These are phyloP conservation scores for Colletotrichum paranaense DNA, from an alignment of 2,329 filamentous ascomycete species.

Conservation along the genomic window DNA sequence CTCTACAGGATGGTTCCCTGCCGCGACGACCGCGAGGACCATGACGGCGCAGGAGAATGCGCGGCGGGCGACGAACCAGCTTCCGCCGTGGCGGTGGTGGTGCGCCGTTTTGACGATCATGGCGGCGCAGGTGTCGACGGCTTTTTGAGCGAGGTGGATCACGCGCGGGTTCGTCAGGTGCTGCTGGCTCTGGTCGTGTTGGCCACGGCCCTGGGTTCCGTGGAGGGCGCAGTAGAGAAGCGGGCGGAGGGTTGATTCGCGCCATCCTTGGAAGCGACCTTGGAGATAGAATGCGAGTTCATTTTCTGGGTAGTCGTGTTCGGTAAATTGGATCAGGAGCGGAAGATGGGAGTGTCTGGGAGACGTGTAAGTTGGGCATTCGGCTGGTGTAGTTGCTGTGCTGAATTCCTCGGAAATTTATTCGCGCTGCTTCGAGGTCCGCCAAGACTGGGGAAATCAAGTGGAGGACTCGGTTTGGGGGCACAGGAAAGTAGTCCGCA, in stretches of 20 bases:
- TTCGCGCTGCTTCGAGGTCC: neutral
- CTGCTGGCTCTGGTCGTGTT: neutral
- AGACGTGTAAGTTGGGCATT: neutral
- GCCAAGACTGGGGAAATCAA: neutral
- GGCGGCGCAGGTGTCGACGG: conserved; percentile 23
- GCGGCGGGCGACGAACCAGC: conserved; percentile 29
- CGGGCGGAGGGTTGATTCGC: conserved; percentile 34
- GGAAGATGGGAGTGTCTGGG: conserved; percentile 34
- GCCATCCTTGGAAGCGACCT: conserved; percentile 32
- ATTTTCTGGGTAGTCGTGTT: conserved; percentile 22
- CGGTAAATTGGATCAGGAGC: conserved; percentile 26
- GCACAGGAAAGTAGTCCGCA: too few species aligned
- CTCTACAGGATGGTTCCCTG: neutral
- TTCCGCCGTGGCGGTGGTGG: conserved; percentile 34
- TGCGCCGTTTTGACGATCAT: conserved; percentile 17
- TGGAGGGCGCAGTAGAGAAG: conserved; percentile 35
- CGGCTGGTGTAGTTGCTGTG: neutral
- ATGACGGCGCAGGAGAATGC: conserved; percentile 21
- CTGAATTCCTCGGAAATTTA: neutral
- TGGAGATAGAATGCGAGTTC: conserved; percentile 34
- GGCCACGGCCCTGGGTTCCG: neutral
- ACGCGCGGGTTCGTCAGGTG: neutral
- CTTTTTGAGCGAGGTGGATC: conserved; percentile 25
- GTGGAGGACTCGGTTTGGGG: too few species aligned
- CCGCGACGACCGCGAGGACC: conserved; percentile 41